A percentile compares a stretch with the other conserved stretches of the same genome.
These are phyloP conservation scores for Gracilaria gracilis DNA, from an alignment of 23 red algal species.

Conservation along the genomic window DNA sequence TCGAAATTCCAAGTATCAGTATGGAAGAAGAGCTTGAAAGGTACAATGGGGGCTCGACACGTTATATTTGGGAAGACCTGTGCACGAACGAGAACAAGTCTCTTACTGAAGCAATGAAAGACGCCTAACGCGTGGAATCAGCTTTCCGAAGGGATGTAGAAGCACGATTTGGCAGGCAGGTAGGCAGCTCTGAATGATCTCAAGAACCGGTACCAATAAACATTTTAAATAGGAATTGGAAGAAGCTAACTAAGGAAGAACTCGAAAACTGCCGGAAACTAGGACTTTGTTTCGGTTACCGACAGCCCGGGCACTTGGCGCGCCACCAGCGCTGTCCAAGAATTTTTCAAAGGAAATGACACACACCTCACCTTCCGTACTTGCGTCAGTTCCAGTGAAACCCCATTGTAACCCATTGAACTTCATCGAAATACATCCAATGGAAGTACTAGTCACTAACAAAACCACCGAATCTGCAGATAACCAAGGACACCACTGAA, in stretches of 20 bases:
- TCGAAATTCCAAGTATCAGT: constrained; percentile 36
- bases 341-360: constrained; percentile 30
- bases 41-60: not conserved
- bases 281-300: constrained; percentile 4
- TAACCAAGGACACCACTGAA: not conserved
- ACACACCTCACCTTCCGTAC: not conserved
- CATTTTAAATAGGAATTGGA: constrained; percentile 4
- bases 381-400: not conserved
- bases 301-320: constrained; percentile 13
- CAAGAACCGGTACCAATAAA: not conserved
- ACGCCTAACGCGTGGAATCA: not conserved
- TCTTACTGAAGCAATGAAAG: constrained; percentile 3
- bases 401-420: not conserved
- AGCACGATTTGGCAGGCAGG: not conserved
- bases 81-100: constrained; percentile 19
- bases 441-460: not conserved
- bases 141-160: not conserved
- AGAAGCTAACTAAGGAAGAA: not conserved
- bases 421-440: not conserved
- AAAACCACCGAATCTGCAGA: not conserved
- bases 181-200: not conserved
- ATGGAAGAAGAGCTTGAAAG: constrained; percentile 25
- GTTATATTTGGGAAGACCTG: constrained; percentile 12
- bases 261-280: not conserved
- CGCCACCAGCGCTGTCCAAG: not conserved